Conservation (phyloP, 1,284 basidiomycete species). For the Cutaneotrichosporon curvatum region DNA sequence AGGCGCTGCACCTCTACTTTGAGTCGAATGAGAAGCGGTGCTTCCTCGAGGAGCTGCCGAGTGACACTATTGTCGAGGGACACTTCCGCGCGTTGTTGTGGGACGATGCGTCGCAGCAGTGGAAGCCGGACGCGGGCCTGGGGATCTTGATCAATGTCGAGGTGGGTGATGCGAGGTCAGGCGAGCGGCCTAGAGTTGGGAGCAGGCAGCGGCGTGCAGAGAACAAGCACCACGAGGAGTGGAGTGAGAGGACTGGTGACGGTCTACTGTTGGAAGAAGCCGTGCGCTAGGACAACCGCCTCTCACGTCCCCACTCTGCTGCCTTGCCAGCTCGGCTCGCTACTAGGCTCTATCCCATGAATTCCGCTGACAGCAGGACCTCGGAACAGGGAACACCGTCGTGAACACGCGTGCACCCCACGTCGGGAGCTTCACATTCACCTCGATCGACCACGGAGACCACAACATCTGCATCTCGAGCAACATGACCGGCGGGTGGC, state of each 20-base stretch:
- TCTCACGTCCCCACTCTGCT: too few species aligned
- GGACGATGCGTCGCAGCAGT: conserved; percentile 64
- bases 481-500: conserved; percentile 77
- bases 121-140: conserved; percentile 66
- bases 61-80: conserved; percentile 94
- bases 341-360: too few species aligned
- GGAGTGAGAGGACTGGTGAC: too few species aligned
- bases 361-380: conserved; percentile 24
- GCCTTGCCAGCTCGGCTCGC: too few species aligned
- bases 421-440: conserved; percentile 92
- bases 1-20: conserved; percentile 81
- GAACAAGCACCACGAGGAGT: too few species aligned
- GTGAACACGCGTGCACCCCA: conserved; percentile 82
- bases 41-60: conserved; percentile 96
- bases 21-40: conserved; percentile 87
- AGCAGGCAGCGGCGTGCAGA: too few species aligned
- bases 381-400: conserved; percentile 47
- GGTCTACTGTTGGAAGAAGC: too few species aligned
- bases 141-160: conserved; percentile 87
- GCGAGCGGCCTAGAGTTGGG: too few species aligned
- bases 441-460: conserved; percentile 91
- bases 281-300: too few species aligned
- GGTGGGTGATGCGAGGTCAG: conserved; percentile 47
- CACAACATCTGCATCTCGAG: conserved; percentile 93
- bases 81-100: conserved; percentile 89